These are phyloP conservation scores for Ganoderma lucidum DNA, from an alignment of 1,284 basidiomycete genomes.

Conservation along the genomic window DNA sequence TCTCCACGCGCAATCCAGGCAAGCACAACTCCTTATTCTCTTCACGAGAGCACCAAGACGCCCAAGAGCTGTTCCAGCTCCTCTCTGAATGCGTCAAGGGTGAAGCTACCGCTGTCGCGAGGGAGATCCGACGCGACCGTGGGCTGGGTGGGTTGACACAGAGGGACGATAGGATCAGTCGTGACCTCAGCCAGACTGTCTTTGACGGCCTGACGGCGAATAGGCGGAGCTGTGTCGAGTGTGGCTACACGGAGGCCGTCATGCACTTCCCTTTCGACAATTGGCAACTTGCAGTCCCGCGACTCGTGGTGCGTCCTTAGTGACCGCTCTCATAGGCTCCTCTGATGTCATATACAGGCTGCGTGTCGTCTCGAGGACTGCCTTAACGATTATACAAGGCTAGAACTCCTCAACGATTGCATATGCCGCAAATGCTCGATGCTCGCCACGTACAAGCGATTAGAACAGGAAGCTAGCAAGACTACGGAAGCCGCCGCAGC, in stretches of 20 bases:
- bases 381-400: slow-evolving; percentile 81
- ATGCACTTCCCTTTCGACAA: slow-evolving; percentile 89
- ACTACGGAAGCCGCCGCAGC: slow-evolving; percentile 56
- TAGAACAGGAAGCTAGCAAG: slow-evolving; percentile 64
- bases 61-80: slow-evolving; percentile 94
- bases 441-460: slow-evolving; percentile 68
- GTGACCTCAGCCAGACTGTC: slow-evolving; percentile 65
- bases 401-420: slow-evolving; percentile 85
- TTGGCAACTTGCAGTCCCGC: slow-evolving; percentile 81
- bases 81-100: slow-evolving; percentile 88
- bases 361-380: slow-evolving; percentile 76
- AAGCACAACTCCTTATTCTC: slow-evolving; percentile 74
- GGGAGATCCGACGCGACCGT: slow-evolving; percentile 70
- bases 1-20: slow-evolving; percentile 63
- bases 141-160: slow-evolving; percentile 65
- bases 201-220: slow-evolving; percentile 89
- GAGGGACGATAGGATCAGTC: slow-evolving; percentile 41
- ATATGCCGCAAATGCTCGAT: slow-evolving; percentile 86
- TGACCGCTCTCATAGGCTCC: slow-evolving; percentile 11
- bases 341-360: slow-evolving; percentile 44
- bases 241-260: slow-evolving; percentile 89
- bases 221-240: slow-evolving; percentile 79
- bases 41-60: slow-evolving; percentile 93
- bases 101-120: slow-evolving; percentile 72
- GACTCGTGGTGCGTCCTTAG: slow-evolving; percentile 52